Evolutionary conservation across 2,329 filamentous ascomycete species (phyloP), one percentile per base, ranked within the genome.

Genomic region (Penicillium italicum): DNA sequence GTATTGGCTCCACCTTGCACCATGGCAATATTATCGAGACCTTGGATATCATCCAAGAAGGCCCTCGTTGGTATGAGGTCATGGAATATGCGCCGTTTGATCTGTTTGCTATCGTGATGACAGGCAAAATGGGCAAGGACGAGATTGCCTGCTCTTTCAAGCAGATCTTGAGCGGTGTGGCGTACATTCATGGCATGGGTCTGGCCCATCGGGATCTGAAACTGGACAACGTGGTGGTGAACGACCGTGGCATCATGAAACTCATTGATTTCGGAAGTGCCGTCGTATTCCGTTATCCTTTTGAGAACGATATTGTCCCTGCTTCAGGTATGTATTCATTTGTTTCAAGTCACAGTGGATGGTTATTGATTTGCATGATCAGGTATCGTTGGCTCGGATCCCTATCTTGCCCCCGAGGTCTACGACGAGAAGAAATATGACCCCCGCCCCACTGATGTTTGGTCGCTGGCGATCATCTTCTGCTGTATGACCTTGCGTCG

Each of bases 1-100:
- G 94, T 71, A 93, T 99, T 64, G 94, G 94, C 12, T 97, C 93
- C 3, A 97, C 94, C 0, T 79, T 99, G 36, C 94, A 97, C 68
- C 94, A 99, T 68, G 93, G 94, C 66, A 99, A 99, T 71, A 91
- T 99, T 64, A 97, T 99, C 66, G 94, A 99, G 74, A 97, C 94
- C 1, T 82, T 99, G 62, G 94, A 99, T 73, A 96, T 99, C 60
- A 85, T 99, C 11, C 90, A 95, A 63, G 94, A 99, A 75, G 94
- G 93, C 74, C 86, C 85, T 48, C 91, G 88, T 62, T 99, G 94
- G 91, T 99, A 91, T 68, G 93, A 97, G 69, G 94, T 99, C 40
- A 99, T 99, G 94, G 94, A 99, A 71, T 99, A 96, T 69, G 94
- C 92, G 11, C 94, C 94, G 0, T 99, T 82, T 69, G 94, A 99